phyloP scores from a whole-genome alignment of 352 stramenopile species.

The Pythium periplocum region DNA sequence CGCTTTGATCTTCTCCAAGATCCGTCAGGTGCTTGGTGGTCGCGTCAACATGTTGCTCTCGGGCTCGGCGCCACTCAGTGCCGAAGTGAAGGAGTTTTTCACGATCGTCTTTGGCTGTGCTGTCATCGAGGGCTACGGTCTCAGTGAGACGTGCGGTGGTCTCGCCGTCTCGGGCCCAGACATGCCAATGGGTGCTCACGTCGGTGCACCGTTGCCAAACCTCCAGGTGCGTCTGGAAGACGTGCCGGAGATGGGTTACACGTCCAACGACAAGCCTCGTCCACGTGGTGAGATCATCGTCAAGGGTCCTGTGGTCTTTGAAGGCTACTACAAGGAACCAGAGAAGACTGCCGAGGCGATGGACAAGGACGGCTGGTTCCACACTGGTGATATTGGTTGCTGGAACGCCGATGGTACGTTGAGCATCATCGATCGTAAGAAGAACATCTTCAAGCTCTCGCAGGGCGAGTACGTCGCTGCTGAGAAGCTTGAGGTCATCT shows the following conservation, averaged over 20 bases:
- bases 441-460: conserved; percentile 90
- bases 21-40: conserved; percentile 76
- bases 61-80: conserved; percentile 87
- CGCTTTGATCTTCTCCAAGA: conserved; percentile 90
- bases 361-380: conserved; percentile 90
- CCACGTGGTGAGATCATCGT: conserved; percentile 44
- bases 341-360: conserved; percentile 88
- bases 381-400: conserved; percentile 92
- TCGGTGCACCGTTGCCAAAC: conserved; percentile 78
- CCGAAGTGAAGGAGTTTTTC: conserved; percentile 92
- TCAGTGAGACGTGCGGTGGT: conserved; percentile 90
- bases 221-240: conserved; percentile 89
- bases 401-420: conserved; percentile 90
- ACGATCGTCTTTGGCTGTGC: conserved; percentile 85
- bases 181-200: conserved; percentile 75
- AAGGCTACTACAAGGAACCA: conserved; percentile 91
- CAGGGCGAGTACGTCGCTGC: conserved; percentile 93
- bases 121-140: conserved; percentile 91
- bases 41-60: conserved; percentile 86
- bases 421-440: conserved; percentile 83
- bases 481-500: conserved; percentile 95
- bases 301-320: conserved; percentile 72
- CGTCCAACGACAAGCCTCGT: conserved; percentile 45
- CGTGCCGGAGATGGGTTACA: conserved; percentile 95
- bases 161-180: conserved; percentile 55